Percentiles rank a stretch among this genome's conserved stretches.
Evolutionary conservation across 139 green algal genomes (phyloP).

Genomic region (Chlamydomonas sphaeroides): DNA sequence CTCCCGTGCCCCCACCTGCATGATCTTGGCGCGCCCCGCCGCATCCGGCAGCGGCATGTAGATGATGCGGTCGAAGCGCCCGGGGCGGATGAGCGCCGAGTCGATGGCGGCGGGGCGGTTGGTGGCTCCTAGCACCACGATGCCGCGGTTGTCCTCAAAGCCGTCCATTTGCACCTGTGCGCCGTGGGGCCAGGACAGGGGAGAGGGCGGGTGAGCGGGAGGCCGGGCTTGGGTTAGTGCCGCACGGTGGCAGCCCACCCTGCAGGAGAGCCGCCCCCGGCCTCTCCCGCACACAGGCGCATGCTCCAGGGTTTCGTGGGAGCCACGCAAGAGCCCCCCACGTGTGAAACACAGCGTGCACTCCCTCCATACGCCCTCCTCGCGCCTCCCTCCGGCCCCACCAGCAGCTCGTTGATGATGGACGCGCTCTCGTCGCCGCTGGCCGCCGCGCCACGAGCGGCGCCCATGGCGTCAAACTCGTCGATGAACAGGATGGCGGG

Average conservation of each 20-base stretch:
- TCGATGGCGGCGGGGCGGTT: constrained; percentile 95
- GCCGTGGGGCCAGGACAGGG: background rate
- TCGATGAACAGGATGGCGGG: constrained; percentile 98
- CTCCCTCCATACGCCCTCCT: background rate
- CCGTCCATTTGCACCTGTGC: constrained; percentile 89
- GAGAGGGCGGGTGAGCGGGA: no score
- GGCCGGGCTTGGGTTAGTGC: no score
- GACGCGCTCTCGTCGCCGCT: constrained; percentile 82
- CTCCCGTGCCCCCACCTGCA: constrained; percentile 59
- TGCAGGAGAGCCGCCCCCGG: no score
- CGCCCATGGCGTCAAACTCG: constrained; percentile 95
- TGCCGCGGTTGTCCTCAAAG: constrained; percentile 94
- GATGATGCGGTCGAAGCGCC: constrained; percentile 97
- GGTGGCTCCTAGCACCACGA: constrained; percentile 97
- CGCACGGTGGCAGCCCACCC: no score
- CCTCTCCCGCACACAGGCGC: no score
- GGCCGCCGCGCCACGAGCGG: constrained; percentile 60
- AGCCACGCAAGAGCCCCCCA: no score
- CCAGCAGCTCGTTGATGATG: constrained; percentile 98
- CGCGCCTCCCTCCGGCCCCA: constrained; percentile 32
- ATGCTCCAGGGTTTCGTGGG: no score
- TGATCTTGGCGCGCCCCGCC: constrained; percentile 83
- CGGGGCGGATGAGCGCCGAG: constrained; percentile 84
- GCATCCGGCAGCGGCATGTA: constrained; percentile 91
- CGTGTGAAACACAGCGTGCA: no score